Evolutionary conservation across 2,329 filamentous ascomycete species (phyloP).

Genomic region (Chaetoscypha palmicola): DNA sequence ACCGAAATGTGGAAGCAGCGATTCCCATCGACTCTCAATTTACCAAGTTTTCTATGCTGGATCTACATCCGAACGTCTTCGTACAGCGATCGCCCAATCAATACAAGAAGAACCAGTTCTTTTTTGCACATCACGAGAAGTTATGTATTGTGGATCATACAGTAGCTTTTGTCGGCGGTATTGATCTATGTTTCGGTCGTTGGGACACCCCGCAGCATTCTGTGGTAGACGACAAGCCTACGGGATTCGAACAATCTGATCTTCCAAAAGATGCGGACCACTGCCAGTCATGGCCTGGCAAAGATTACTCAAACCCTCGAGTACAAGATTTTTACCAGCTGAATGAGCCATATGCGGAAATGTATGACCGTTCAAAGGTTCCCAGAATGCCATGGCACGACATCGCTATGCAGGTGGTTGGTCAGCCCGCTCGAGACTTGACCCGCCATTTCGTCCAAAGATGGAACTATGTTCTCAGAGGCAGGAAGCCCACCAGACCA

Average conservation of each 20-base stretch:
- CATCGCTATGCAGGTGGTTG: constrained; percentile 94
- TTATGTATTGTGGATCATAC: constrained; percentile 96
- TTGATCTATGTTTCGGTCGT: constrained; percentile 92
- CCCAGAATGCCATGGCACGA: constrained; percentile 99
- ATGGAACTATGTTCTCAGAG: constrained; percentile 94
- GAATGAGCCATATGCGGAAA: constrained; percentile 93
- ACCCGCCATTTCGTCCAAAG: constrained; percentile 95
- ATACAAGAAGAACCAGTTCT: constrained; percentile 98
- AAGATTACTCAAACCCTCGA: constrained; percentile 95
- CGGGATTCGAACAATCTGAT: constrained; percentile 77
- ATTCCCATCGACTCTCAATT: constrained; percentile 98
- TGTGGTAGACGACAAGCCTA: constrained; percentile 86
- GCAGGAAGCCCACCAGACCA: constrained; percentile 85
- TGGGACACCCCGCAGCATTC: constrained; percentile 96
- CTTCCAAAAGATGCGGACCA: constrained; percentile 83
- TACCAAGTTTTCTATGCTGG: constrained; percentile 91
- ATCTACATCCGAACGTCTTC: constrained; percentile 92
- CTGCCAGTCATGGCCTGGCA: constrained; percentile 93
- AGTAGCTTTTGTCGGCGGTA: constrained; percentile 88
- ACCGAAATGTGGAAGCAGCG: constrained; percentile 93
- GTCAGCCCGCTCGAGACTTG: constrained; percentile 87
- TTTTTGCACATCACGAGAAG: constrained; percentile 98
- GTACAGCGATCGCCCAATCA: constrained; percentile 96
- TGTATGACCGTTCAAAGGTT: constrained; percentile 87
- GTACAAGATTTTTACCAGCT: constrained; percentile 93